Conservation (phyloP, 352 stramenopile genomes). For the Phytophthora pini region DNA sequence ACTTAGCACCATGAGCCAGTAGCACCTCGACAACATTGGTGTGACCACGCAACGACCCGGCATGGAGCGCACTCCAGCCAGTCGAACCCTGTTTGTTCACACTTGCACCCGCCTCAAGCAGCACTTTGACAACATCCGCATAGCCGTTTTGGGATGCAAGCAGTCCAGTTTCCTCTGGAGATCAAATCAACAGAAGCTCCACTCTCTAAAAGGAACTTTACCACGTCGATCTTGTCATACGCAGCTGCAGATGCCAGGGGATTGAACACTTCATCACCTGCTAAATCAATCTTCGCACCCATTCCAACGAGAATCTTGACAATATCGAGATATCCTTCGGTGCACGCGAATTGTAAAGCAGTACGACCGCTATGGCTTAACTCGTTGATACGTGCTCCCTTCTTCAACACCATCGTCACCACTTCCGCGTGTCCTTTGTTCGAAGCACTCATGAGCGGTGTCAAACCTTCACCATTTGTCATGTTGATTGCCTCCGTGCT, state of each 20-base stretch:
- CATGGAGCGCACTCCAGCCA: too few species aligned
- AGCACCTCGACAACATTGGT: too few species aligned
- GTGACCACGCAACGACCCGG: too few species aligned
- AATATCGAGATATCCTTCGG: background rate
- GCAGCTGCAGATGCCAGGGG: background rate
- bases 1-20: too few species aligned
- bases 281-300: slow-evolving; percentile 1
- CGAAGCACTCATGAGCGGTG: background rate
- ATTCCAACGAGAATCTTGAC: background rate
- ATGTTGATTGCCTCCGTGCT: slow-evolving; percentile 4
- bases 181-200: too few species aligned
- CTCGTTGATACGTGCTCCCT: slow-evolving; percentile 4
- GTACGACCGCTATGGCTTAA: background rate
- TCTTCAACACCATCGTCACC: background rate
- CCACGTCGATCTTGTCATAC: too few species aligned
- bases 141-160: background rate
- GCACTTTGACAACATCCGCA: background rate
- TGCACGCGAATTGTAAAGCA: slow-evolving; percentile 4
- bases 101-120: background rate
- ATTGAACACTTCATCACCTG: background rate
- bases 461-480: background rate
- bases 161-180: background rate
- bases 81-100: too few species aligned
- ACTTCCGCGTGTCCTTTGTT: slow-evolving; percentile 6
- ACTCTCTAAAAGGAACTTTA: too few species aligned